Evolutionary conservation across 257 asterid genomes (phyloP), one percentile per base, ranked within the genome.

Genomic region (Euphrasia confusa): DNA sequence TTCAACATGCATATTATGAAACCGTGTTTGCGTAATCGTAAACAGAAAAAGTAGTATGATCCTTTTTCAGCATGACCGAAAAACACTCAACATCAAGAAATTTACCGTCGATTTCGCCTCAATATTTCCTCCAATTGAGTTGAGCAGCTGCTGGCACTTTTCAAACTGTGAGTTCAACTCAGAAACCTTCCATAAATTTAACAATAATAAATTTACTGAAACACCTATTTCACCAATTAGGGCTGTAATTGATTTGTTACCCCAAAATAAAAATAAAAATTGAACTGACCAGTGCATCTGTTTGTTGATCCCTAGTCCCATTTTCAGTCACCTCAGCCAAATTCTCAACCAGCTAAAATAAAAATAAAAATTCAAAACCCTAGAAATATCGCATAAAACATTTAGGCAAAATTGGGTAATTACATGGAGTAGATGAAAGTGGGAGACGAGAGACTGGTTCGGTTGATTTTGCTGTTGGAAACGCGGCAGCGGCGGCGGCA

Each of bases 61-160:
- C 63, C 49, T 11, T 30, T 14, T 53, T 4, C 42, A 52, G 54
- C 30, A 30, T 18, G 33, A 30, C 33, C 33, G 3, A 13, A 15
- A 12, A 2, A 10, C 42, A 1, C 44, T 0, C 11, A 58, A 61
- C n/a, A 10, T 13, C 7, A 40, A 27, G 2, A 27, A 24, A 37
- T 26, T 67, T 84, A 89, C 97, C 87, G 87, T 72, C 10, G 97
- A 87, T 77, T 82, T 89, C 11, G 90, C 79, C 75, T 80, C 82
- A 28, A 92, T 82, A 4, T 89, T 84, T 17, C 85, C 87, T 1
- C 91, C 82, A 30, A 86, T 89, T 45, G 97, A 79, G 77, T 84
- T 92, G 75, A 89, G 65, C 63, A 89, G 82, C 95, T 89, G 96
- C 73, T 92, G 99, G 77, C 94, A 92, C 83, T 87, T 86, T 68